Conservation (phyloP, 345 rosid genomes). For the Dipteronia sinensis region DNA sequence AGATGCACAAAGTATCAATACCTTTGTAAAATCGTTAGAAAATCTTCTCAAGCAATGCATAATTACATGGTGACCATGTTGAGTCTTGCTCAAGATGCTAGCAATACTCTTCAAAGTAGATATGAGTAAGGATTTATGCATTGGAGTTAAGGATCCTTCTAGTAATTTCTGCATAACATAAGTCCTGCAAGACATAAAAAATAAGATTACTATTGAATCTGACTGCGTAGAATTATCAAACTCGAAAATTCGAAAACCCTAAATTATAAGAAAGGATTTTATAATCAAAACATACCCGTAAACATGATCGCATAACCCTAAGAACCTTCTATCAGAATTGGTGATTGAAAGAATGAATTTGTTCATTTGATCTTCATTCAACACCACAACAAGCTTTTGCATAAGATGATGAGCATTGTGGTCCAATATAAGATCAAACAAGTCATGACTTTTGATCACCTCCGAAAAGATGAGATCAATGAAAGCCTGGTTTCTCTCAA, state of each 20-base stretch:
- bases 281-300: constrained; percentile 25
- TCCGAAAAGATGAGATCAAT: too few relatives aligned
- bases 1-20: background rate
- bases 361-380: constrained; percentile 25
- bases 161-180: constrained; percentile 30
- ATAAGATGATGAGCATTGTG: constrained; percentile 24
- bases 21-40: constrained; percentile 23
- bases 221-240: too few relatives aligned
- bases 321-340: constrained; percentile 9
- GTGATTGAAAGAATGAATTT: constrained; percentile 16
- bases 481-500: too few relatives aligned
- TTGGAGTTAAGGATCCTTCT: background rate
- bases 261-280: background rate
- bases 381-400: constrained; percentile 30
- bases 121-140: constrained; percentile 17
- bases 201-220: too few relatives aligned
- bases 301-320: constrained; percentile 22
- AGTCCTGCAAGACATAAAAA: constrained; percentile 14
- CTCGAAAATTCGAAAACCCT: background rate
- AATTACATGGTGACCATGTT: constrained; percentile 36
- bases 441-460: constrained; percentile 9
- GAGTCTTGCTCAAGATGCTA: constrained; percentile 20
- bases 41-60: constrained; percentile 27
- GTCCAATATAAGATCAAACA: constrained; percentile 28
- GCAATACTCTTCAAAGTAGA: constrained; percentile 18